phyloP scores from a whole-genome alignment of 1,139 yeast genomes.

The Schwanniomyces etchellsii region DNA sequence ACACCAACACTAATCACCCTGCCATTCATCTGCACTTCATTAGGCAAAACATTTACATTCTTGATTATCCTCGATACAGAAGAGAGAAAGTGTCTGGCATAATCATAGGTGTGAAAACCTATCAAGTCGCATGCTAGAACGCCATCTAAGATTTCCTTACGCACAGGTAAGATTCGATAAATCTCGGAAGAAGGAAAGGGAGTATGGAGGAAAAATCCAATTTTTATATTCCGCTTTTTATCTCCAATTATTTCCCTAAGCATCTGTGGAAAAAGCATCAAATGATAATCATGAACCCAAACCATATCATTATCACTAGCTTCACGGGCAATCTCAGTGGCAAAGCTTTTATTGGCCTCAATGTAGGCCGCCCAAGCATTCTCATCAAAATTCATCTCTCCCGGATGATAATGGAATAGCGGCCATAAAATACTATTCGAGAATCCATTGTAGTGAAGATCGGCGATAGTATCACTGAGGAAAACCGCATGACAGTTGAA shows the following conservation, averaged over 20 bases:
- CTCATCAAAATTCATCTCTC: conserved; percentile 98
- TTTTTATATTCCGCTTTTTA: conserved; percentile 50
- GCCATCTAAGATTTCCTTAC: conserved; percentile 87
- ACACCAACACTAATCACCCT: conserved; percentile 86
- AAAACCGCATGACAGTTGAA: conserved; percentile 91
- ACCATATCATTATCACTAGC: conserved; percentile 82
- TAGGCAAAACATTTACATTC: conserved; percentile 79
- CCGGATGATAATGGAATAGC: conserved; percentile 96
- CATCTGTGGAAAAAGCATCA: conserved; percentile 93
- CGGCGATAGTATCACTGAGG: conserved; percentile 83
- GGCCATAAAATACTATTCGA: conserved; percentile 95
- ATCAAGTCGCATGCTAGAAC: conserved; percentile 90
- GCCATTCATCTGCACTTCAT: conserved; percentile 78
- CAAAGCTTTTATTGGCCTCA: conserved; percentile 85
- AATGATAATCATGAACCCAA: conserved; percentile 97
- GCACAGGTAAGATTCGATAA: conserved; percentile 90
- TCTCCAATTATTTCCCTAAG: conserved; percentile 58
- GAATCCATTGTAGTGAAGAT: conserved; percentile 94
- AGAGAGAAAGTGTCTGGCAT: conserved; percentile 94
- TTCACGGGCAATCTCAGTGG: conserved; percentile 63
- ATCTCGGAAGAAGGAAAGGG: conserved; percentile 98
- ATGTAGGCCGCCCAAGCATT: conserved; percentile 97
- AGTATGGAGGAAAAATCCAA: conserved; percentile 94
- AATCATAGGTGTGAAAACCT: conserved; percentile 99
- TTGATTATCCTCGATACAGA: conserved; percentile 80